Base-by-base conservation (phyloP, 1,284 basidiomycete genomes). In the Sporisorium scitamineum region DNA sequence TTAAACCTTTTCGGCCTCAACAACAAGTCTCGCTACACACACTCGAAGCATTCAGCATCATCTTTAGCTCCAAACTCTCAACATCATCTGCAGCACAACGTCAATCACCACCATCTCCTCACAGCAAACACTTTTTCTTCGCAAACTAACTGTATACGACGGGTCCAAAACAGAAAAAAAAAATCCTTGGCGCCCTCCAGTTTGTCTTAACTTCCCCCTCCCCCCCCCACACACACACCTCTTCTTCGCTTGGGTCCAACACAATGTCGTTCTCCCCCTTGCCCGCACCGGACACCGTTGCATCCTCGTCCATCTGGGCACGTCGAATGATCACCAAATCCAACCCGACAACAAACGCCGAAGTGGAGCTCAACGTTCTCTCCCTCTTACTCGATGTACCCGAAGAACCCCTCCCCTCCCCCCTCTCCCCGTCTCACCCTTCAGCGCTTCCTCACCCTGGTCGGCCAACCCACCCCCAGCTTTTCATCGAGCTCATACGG, bases 321-420 rank as follows among this genome's bases (percentile, higher is more conserved):
- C 62, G 72, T 41, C 60, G 72, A 2, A 75, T 67, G 56, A 58
- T 61, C 50, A 61, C 53, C 34, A 75, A 70, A 31, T 44, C 60
- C 5, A 57, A 47, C 0, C 54, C 64, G 4, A 50, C 59, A 3
- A 57, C 22, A 6, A 55, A 66, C 1, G 53, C 44, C 37, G 67
- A 75, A 51, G 63, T 75, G 24, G 72, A 70, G 32, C 59, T 67
- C 60, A 70, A 75, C 52, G 68, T 75, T 14, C 63, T 70, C 8
- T 70, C 67, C 7, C 64, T 75, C 4, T 42, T 75, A 5, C 63
- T 75, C 32, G 67, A 65, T 34, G 34, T 34, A 13, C 34, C 34
- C n/a, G n/a, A n/a, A n/a, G n/a, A n/a, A n/a, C n/a, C n/a, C n/a
- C n/a, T n/a, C n/a, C n/a, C n/a, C n/a, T n/a, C n/a, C n/a, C n/a